These are phyloP conservation scores for Quercus wislizeni DNA, from an alignment of 306 rosid genomes.

Conservation along the genomic window DNA sequence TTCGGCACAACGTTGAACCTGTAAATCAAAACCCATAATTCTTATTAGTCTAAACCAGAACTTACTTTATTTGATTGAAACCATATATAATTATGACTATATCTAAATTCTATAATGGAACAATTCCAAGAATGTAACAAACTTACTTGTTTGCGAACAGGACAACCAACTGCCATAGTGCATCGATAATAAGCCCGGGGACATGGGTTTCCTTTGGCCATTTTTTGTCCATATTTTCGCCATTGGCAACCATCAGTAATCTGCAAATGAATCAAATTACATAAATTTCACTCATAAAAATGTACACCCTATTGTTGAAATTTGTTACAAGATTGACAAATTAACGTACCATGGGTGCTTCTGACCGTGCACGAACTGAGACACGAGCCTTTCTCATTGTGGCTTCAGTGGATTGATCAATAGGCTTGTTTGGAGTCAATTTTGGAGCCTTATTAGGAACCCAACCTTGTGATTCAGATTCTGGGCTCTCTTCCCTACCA, in stretches of 20 bases:
- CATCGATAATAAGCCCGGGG: slow-evolving; percentile 96
- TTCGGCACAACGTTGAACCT: slow-evolving; percentile 98
- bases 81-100: no score
- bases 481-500: slow-evolving; percentile 71
- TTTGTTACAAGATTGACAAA: background rate
- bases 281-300: background rate
- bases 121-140: background rate
- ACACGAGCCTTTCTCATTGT: slow-evolving; percentile 98
- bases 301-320: background rate
- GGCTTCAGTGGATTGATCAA: slow-evolving; percentile 72
- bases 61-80: no score
- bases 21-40: background rate
- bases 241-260: slow-evolving; percentile 98
- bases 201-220: slow-evolving; percentile 97
- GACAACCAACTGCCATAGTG: slow-evolving; percentile 96
- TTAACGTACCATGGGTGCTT: slow-evolving; percentile 78
- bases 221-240: slow-evolving; percentile 95
- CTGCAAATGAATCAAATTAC: slow-evolving; percentile 31
- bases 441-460: slow-evolving; percentile 58
- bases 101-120: no score
- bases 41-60: background rate
- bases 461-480: slow-evolving; percentile 72
- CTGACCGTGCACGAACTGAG: slow-evolving; percentile 93
- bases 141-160: slow-evolving; percentile 96
- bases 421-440: slow-evolving; percentile 27